Base-by-base conservation (phyloP, 2,329 filamentous ascomycete genomes). In the Fusarium multiceps region DNA sequence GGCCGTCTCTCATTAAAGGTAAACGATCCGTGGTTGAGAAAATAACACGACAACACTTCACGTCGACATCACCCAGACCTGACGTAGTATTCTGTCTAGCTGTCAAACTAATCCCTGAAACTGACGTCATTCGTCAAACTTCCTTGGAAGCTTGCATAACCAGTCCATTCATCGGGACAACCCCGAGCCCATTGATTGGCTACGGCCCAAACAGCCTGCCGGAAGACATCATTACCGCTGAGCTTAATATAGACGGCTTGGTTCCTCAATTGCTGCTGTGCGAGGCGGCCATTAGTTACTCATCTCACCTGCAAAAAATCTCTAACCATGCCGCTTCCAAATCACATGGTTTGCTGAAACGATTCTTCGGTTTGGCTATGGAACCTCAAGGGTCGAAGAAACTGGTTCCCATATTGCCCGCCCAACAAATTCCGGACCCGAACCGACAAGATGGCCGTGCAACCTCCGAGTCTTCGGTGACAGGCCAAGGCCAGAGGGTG, bases 351-450 rank as follows among this genome's bases (percentile, higher is more conserved):
- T 30, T 41, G 37, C 27, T 63, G 10, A 48, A 23, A 37, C 30
- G 14, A 32, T 34, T 21, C 18, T 49, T 16, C 27, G 49, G 49
- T 53, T 42, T 53, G 30, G 45, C 12, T 41, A 64, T 64, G 61
- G 61, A 64, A 21, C 37, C 50, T 21, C 59, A 45, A 16, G 59
- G 55, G 45, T 20, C 50, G 4, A 63, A 37, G 43, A 63, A 45
- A 18, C 50, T 63, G 45, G n/a, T 58, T 23, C 61, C 61, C 14
- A 63, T 64, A 51, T n/a, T 64, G 11, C 61, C 61, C n/a, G 61
- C 59, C 20, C 50, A 63, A 25, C 30, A 32, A 13, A 34, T 11
- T 30, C 41, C 45, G 20, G 59, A 47, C n/a, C 32, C 53, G 9
- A 20, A 14, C 49, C 21, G 21, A 42, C 49, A 51, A n/a, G 21